Percentiles rank a stretch among this genome's conserved stretches.
phyloP scores from a whole-genome alignment of 495 filamentous ascomycete species.

The Penicillium cataractarum region DNA sequence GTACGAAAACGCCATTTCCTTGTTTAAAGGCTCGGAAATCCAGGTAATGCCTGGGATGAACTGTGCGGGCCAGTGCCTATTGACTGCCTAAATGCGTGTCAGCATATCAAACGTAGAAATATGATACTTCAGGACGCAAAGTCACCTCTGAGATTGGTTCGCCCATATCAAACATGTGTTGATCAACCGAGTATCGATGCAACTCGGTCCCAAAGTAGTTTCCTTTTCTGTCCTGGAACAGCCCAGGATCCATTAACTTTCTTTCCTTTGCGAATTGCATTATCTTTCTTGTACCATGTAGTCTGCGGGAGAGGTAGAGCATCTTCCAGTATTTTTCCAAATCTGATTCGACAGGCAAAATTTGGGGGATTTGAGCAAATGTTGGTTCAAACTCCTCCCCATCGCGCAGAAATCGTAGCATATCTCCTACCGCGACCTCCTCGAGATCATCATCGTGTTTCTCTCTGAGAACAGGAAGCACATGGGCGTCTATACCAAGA shows the following conservation, averaged over 20 bases:
- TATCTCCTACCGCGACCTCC: not conserved
- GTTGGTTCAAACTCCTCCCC: not conserved
- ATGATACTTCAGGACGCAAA: not conserved
- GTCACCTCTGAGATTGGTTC: not conserved
- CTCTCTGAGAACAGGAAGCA: slow-evolving; percentile 21
- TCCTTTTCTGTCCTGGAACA: not conserved
- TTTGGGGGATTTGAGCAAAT: not conserved
- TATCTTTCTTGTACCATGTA: not conserved
- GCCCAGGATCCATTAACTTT: not conserved
- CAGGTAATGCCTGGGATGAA: slow-evolving; percentile 21
- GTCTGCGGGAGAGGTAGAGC: not conserved
- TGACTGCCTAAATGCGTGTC: slow-evolving; percentile 26
- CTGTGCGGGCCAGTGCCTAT: not conserved
- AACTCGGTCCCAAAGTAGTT: not conserved
- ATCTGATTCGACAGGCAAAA: not conserved
- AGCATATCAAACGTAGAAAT: not conserved
- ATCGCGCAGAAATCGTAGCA: not conserved
- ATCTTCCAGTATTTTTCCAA: not conserved
- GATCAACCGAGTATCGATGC: not conserved
- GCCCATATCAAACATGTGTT: not conserved
- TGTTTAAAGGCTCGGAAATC: slow-evolving; percentile 23
- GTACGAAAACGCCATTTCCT: slow-evolving; percentile 26
- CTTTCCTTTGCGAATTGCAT: not conserved
- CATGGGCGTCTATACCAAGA: slow-evolving; percentile 21
- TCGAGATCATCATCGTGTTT: slow-evolving; percentile 1